Base-by-base conservation (phyloP, 2,329 filamentous ascomycete genomes). In the Ophiostoma populinum region DNA sequence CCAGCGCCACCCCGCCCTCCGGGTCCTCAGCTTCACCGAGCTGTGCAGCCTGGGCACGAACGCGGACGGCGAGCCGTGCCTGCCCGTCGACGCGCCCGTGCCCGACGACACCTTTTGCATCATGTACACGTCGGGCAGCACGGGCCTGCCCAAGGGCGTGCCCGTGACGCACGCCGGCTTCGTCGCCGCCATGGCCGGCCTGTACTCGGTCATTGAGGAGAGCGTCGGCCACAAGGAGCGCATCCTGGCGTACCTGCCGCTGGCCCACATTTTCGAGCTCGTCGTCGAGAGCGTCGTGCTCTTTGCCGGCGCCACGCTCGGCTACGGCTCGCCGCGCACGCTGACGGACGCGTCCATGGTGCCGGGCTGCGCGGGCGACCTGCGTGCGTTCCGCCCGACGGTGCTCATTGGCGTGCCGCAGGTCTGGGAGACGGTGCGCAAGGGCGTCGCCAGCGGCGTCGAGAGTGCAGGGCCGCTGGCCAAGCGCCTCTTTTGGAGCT, bases 371-470 rank as follows among this genome's bases (percentile, higher is more conserved):
- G 73, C 76, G 46, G 87, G 90, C 46, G 90, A 98, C 48, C 93
- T 98, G 58, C 79, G 80, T 41, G 86, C 94, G 51, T 79, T 95
- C 52, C 70, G 70, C 47, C 90, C 90, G 1, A 92, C 85, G 2
- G 70, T 94, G 51, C 70, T 98, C 52, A 80, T 94, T 25, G 90
- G 90, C 54, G 90, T 98, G 3, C 90, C 90, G 2, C 86, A 92
- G 39, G 79, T 98, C 21, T 98, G 87, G 86, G 90, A 98, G 59
- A 86, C 82, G 1, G 79, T 98, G 49, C 87, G 85, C 64, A 98
- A 98, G 65, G 90, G 90, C 36, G 80, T 98, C 48, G 63, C 87
- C 43, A 59, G 63, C 47, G 83, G 85, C 56, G 75, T 95, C 40
- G 77, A 80, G 51, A 61, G 67, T 39, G 69, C 78, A 42, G 75